Conservation (phyloP, 495 filamentous ascomycete genomes). For the Tuber magnatum region DNA sequence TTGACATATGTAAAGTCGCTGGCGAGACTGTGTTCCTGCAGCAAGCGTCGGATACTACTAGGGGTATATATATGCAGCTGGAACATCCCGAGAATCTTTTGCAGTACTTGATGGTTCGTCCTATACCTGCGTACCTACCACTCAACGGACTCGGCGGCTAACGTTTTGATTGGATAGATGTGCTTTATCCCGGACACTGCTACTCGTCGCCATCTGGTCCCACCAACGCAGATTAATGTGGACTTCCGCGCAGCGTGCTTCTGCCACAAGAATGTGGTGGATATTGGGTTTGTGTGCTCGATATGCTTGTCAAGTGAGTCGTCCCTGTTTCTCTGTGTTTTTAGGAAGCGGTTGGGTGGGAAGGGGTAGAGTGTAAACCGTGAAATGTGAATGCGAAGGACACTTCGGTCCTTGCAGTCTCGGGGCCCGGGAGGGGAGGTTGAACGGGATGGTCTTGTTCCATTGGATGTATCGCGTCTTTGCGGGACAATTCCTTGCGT, state of each 20-base stretch:
- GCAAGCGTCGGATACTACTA: slow-evolving; percentile 84
- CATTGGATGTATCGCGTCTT: background rate
- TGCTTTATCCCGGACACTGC: slow-evolving; percentile 75
- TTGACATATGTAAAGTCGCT: slow-evolving; percentile 80
- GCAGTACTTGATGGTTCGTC: slow-evolving; percentile 69
- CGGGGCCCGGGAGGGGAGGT: background rate
- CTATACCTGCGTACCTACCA: background rate
- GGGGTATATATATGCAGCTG: slow-evolving; percentile 75
- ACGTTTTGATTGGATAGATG: slow-evolving; percentile 46
- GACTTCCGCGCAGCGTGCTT: slow-evolving; percentile 98
- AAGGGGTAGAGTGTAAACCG: background rate
- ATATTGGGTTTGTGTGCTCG: slow-evolving; percentile 89
- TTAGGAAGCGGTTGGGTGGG: background rate
- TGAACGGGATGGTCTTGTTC: background rate
- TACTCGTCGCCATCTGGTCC: slow-evolving; percentile 57
- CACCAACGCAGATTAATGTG: slow-evolving; percentile 75
- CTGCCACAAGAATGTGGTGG: slow-evolving; percentile 84
- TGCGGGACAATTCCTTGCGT: background rate
- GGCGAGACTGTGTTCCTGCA: slow-evolving; percentile 89
- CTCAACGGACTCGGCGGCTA: background rate
- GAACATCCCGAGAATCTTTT: slow-evolving; percentile 62
- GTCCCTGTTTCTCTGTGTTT: background rate
- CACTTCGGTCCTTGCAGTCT: background rate
- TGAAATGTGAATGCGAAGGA: background rate
- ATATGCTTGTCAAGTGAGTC: slow-evolving; percentile 79